These are phyloP conservation scores for Eleusine indica DNA, from an alignment of 176 grass and related monocot genomes.

Conservation along the genomic window DNA sequence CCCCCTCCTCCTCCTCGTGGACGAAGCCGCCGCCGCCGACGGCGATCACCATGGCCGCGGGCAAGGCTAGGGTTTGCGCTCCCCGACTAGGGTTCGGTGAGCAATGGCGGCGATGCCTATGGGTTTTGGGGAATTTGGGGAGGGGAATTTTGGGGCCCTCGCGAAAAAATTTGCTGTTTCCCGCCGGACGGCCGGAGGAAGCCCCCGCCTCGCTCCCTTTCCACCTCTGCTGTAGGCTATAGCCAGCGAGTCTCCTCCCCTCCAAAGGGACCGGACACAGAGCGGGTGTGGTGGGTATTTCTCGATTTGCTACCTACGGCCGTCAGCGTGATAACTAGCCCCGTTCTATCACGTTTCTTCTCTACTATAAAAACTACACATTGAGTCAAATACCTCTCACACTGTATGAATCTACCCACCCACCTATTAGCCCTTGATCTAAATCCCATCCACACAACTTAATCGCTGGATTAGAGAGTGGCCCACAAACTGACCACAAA, in stretches of 20 bases:
- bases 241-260: neutral
- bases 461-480: no score
- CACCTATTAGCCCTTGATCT: no score
- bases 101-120: conserved; percentile 19
- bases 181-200: conserved; percentile 60
- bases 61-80: conserved; percentile 35
- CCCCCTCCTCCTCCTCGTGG: conserved; percentile 52
- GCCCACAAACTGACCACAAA: no score
- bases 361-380: no score
- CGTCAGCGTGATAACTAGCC: no score
- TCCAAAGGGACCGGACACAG: no score
- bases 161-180: conserved; percentile 37
- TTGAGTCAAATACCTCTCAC: no score
- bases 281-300: no score
- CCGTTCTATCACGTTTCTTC: no score
- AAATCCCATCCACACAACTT: no score
- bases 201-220: neutral
- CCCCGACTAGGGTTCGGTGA: conserved; percentile 39
- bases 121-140: conserved; percentile 28
- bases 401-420: no score
- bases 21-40: conserved; percentile 53
- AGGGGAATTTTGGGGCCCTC: conserved; percentile 7
- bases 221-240: neutral
- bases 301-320: no score
- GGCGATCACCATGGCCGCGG: conserved; percentile 64